Evolutionary conservation across 352 stramenopile species (phyloP).

Genomic region (Elongisporangium senticosum): DNA sequence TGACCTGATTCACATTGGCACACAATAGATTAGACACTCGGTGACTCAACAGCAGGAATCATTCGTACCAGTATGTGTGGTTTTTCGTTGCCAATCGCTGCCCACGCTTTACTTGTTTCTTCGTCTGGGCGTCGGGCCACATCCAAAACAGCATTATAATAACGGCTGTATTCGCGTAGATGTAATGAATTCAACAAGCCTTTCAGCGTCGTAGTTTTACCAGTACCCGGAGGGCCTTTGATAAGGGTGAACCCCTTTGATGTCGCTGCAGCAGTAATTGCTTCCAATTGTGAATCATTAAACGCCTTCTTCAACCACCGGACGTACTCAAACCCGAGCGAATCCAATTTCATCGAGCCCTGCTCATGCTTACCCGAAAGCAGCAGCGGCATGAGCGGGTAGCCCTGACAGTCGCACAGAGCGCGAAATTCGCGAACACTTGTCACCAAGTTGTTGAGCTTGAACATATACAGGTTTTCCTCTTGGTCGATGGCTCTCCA

Average conservation of each 20-base stretch:
- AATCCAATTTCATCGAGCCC: slow-evolving; percentile 77
- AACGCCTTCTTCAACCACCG: slow-evolving; percentile 75
- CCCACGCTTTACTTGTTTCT: slow-evolving; percentile 81
- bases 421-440: slow-evolving; percentile 84
- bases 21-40: neutral
- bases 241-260: slow-evolving; percentile 90
- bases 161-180: slow-evolving; percentile 89
- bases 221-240: slow-evolving; percentile 86
- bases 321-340: slow-evolving; percentile 74
- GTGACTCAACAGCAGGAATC: neutral
- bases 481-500: slow-evolving; percentile 49
- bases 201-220: slow-evolving; percentile 91
- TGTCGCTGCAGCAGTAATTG: slow-evolving; percentile 82
- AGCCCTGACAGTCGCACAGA: slow-evolving; percentile 76
- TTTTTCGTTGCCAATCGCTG: slow-evolving; percentile 83
- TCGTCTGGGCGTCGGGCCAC: slow-evolving; percentile 71
- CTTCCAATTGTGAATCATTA: slow-evolving; percentile 88
- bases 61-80: slow-evolving; percentile 85
- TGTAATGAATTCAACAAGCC: slow-evolving; percentile 90
- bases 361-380: slow-evolving; percentile 64
- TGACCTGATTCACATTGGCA: slow-evolving; percentile 33
- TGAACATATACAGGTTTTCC: slow-evolving; percentile 63
- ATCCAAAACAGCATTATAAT: slow-evolving; percentile 87
- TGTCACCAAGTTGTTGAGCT: slow-evolving; percentile 86
- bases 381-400: slow-evolving; percentile 68